These are phyloP conservation scores for Laguncularia racemosa DNA, from an alignment of 345 rosid species.

Conservation along the genomic window DNA sequence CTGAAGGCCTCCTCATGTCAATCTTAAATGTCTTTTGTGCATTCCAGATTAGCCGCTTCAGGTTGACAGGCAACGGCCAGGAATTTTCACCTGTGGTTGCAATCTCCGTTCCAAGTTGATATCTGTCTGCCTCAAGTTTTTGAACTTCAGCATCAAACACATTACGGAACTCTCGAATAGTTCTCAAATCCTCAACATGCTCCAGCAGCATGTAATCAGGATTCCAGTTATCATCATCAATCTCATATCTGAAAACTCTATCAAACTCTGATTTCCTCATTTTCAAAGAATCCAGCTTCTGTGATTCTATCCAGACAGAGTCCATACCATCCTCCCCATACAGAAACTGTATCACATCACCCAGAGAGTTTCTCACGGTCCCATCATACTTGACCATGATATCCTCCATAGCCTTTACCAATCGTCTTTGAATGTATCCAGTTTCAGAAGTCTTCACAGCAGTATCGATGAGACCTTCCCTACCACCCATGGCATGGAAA, in stretches of 20 bases:
- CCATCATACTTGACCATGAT: constrained; percentile 99
- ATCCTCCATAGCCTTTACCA: constrained; percentile 99
- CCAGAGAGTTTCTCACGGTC: constrained; percentile 91
- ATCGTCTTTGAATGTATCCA: constrained; percentile 96
- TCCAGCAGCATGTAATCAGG: constrained; percentile 77
- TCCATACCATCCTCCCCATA: constrained; percentile 99
- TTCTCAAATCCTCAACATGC: constrained; percentile 82
- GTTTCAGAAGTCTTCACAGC: constrained; percentile 99
- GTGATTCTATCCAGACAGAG: constrained; percentile 94
- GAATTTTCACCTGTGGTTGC: constrained; percentile 85
- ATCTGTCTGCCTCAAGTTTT: constrained; percentile 81
- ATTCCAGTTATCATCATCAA: constrained; percentile 82
- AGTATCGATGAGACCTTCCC: constrained; percentile 99
- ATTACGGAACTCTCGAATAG: constrained; percentile 77
- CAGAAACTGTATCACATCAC: constrained; percentile 96
- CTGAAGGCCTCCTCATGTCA: constrained; percentile 65
- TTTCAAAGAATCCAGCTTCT: constrained; percentile 86
- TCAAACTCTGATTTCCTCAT: constrained; percentile 77
- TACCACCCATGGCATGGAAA: constrained; percentile 99
- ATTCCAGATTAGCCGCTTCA: constrained; percentile 92
- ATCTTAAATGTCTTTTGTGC: constrained; percentile 96
- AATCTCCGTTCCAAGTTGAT: constrained; percentile 86
- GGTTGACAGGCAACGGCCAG: constrained; percentile 96
- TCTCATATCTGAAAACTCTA: constrained; percentile 72
- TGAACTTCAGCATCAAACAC: constrained; percentile 94